Percentiles rank a stretch among this genome's conserved stretches.
phyloP scores from a whole-genome alignment of 1,284 basidiomycete species.

The Quambalaria eucalypti region DNA sequence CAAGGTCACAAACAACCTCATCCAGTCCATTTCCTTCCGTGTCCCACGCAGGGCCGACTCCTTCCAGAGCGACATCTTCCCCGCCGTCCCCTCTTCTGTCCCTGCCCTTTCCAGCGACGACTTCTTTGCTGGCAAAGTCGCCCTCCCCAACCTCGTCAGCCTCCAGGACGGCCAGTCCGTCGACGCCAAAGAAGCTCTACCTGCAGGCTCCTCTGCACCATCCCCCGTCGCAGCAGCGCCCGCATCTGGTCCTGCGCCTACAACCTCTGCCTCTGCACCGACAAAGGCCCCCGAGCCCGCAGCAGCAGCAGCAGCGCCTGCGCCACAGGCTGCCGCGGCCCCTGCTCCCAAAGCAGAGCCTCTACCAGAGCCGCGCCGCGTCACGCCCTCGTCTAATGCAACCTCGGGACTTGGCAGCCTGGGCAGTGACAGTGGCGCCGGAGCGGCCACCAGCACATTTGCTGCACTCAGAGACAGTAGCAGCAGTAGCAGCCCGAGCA shows the following conservation, averaged over 20 bases:
- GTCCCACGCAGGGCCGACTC: slow-evolving; percentile 83
- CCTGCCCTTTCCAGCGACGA: slow-evolving; percentile 71
- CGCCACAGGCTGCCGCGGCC: slow-evolving; percentile 1
- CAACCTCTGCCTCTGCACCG: slow-evolving; percentile 6
- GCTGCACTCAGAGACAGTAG: not conserved
- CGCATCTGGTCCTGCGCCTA: slow-evolving; percentile 3
- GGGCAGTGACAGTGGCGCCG: too few relatives aligned
- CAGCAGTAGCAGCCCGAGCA: not conserved
- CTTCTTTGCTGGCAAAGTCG: slow-evolving; percentile 63
- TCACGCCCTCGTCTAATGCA: not conserved
- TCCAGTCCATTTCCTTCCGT: slow-evolving; percentile 86
- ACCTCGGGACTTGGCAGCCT: too few relatives aligned
- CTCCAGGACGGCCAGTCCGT: slow-evolving; percentile 46
- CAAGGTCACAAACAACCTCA: slow-evolving; percentile 67
- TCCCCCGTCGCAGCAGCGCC: slow-evolving; percentile 7
- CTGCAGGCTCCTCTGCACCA: not conserved
- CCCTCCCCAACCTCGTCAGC: slow-evolving; percentile 58
- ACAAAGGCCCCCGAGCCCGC: slow-evolving; percentile 13
- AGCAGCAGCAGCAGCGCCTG: slow-evolving; percentile 2
- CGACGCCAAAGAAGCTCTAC: not conserved
- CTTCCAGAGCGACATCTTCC: slow-evolving; percentile 91
- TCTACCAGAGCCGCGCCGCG: not conserved
- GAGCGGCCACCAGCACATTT: not conserved
- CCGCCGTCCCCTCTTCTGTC: slow-evolving; percentile 72
- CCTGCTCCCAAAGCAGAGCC: slow-evolving; percentile 6